Evolutionary conservation across 108 stramenopile species (phyloP).

Genomic region (Cyclotella choctawhatcheeana): DNA sequence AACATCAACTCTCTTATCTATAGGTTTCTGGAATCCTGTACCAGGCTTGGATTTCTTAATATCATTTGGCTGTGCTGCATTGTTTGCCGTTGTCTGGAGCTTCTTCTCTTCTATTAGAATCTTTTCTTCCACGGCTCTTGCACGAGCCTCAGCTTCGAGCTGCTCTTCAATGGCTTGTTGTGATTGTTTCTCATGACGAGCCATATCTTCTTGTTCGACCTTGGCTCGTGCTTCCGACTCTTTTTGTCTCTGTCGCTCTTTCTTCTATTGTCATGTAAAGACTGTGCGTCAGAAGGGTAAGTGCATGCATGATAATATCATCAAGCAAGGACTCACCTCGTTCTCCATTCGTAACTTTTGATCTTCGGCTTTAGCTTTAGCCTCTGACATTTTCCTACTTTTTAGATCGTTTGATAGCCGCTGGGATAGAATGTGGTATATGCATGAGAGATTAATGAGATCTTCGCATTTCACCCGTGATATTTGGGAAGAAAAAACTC

Average conservation of each 20-base stretch:
- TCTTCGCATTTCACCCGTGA: too few relatives aligned
- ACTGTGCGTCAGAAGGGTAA: too few relatives aligned
- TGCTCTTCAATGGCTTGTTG: not conserved
- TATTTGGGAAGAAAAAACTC: not conserved
- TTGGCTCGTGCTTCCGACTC: constrained; percentile 1
- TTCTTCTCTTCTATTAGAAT: not conserved
- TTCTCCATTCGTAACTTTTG: constrained; percentile 5
- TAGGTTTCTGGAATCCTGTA: not conserved
- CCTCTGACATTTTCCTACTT: not conserved
- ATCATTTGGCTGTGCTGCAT: not conserved
- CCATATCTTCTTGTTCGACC: not conserved
- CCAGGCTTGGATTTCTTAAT: not conserved
- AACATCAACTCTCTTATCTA: too few relatives aligned
- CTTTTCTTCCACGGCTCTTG: constrained; percentile 1
- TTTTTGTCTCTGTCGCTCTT: not conserved
- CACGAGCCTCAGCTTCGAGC: not conserved
- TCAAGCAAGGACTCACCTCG: too few relatives aligned
- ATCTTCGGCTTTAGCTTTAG: not conserved
- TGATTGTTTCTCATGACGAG: not conserved
- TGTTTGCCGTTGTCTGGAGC: not conserved
- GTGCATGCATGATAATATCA: too few relatives aligned
- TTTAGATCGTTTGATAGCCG: not conserved
- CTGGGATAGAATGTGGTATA: too few relatives aligned
- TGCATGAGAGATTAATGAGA: too few relatives aligned
- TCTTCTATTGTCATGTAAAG: too few relatives aligned